Evolutionary conservation across 495 filamentous ascomycete species (phyloP), one percentile per base, ranked within the genome.

Genomic region (Cladorrhinum samala): DNA sequence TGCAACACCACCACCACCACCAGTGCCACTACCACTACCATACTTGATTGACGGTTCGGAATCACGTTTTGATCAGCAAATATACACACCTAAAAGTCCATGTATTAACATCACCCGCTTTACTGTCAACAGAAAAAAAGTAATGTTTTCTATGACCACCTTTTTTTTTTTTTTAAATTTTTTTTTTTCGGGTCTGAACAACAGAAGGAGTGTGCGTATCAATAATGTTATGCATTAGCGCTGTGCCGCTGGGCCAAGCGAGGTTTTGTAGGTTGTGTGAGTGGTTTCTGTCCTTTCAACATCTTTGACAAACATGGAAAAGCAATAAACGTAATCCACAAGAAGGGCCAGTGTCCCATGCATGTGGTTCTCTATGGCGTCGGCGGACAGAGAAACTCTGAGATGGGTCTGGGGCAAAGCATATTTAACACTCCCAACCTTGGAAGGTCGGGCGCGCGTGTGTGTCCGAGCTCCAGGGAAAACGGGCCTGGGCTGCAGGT

Each of bases 191-290:
- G 27, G 27, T 5, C 11, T 33, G 27, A 33, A 11, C 27, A 11
- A 11, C 27, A 5, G 6, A 5, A 11, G 11, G n/a, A 41, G 6
- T 5, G 7, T 4, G 8, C 39, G 39, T 18, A 18, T 41, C 45
- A 24, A 30, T 27, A 27, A 47, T 47, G 45, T 47, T 23, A 47
- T 47, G 45, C 45, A 47, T 47, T 9, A 47, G 45, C 45, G 8
- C 25, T 47, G 45, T n/a, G 45, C 23, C 45, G 25, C 24, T 47
- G 45, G 45, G 14, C 16, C 2, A 45, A 7, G 19, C 7, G 42
- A n/a, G 27, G 21, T 45, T 19, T 18, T 41, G 20, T 41, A 19
- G 39, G 39, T 18, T 41, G 39, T n/a, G n/a, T n/a, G n/a, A n/a
- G n/a, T n/a, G n/a, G n/a, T n/a, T n/a, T n/a, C n/a, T n/a, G 39